phyloP scores from a whole-genome alignment of 2,329 filamentous ascomycete species.

The Phaeosphaeria sp. region DNA sequence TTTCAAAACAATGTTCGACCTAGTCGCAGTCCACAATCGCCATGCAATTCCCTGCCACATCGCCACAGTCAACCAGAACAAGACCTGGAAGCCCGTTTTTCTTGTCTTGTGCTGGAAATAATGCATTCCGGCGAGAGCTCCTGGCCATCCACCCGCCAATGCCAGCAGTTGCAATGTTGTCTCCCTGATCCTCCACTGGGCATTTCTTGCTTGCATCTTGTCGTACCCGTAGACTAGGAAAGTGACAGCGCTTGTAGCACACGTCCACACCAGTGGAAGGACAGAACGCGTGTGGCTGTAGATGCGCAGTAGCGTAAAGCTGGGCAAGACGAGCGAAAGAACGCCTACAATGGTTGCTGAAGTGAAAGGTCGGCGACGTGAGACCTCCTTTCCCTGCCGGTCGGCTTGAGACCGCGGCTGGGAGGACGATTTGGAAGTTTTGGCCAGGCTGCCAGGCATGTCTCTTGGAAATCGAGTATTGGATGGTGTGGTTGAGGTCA shows the following conservation, averaged over 20 bases:
- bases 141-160: constrained; percentile 44
- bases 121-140: constrained; percentile 41
- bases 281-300: constrained; percentile 21
- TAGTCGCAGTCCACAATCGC: constrained; percentile 21
- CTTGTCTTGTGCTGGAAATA: constrained; percentile 48
- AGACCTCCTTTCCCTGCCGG: constrained; percentile 10
- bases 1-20: constrained; percentile 5
- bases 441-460: constrained; percentile 6
- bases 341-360: constrained; percentile 31
- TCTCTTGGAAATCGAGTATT: not conserved
- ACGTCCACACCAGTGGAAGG: constrained; percentile 23
- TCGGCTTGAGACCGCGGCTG: not conserved
- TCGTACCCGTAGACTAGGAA: constrained; percentile 46
- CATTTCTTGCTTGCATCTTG: constrained; percentile 43
- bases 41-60: constrained; percentile 38
- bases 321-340: constrained; percentile 59
- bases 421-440: not conserved
- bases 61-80: constrained; percentile 41
- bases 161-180: constrained; percentile 37
- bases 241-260: constrained; percentile 27
- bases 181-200: constrained; percentile 43
- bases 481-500: not conserved
- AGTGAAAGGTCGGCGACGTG: constrained; percentile 35
- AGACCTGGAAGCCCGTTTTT: constrained; percentile 35
- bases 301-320: constrained; percentile 58